Conservation (phyloP, 2,329 filamentous ascomycete genomes). For the Immersiporthe knoxdaviesiana region DNA sequence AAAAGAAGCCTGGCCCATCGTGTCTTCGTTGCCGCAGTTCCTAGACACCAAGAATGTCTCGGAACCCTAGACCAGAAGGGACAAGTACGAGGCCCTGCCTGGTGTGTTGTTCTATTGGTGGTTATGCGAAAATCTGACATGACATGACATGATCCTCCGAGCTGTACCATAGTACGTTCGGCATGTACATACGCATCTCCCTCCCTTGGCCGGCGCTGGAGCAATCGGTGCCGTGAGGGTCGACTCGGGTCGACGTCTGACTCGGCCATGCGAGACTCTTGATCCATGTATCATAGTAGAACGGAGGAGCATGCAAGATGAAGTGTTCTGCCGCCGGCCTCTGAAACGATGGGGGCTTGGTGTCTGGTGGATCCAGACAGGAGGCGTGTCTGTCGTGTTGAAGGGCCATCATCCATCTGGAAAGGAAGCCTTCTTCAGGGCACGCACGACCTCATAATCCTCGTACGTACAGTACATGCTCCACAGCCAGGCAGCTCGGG, state of each 20-base stretch:
- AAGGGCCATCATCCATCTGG: background rate
- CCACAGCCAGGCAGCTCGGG: background rate
- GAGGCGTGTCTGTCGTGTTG: background rate
- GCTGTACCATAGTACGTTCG: background rate
- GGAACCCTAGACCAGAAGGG: background rate
- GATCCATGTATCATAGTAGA: background rate
- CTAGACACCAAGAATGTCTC: background rate
- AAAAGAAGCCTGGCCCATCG: background rate
- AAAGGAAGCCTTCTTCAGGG: background rate
- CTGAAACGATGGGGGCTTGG: background rate
- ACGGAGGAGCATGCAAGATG: background rate
- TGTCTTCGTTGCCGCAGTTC: background rate
- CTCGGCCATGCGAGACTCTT: background rate
- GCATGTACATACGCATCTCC: background rate
- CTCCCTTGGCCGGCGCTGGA: background rate
- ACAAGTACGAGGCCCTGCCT: background rate
- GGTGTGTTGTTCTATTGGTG: slow-evolving; percentile 4
- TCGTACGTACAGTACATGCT: background rate
- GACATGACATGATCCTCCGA: slow-evolving; percentile 5
- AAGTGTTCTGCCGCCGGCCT: slow-evolving; percentile 1
- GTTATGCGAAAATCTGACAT: slow-evolving; percentile 2
- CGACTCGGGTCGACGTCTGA: background rate
- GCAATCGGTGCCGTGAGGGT: background rate
- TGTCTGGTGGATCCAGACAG: background rate
- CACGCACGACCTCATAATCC: background rate